These are phyloP conservation scores for Diaporthe australafricana DNA, from an alignment of 2,329 filamentous ascomycete genomes.

Conservation along the genomic window DNA sequence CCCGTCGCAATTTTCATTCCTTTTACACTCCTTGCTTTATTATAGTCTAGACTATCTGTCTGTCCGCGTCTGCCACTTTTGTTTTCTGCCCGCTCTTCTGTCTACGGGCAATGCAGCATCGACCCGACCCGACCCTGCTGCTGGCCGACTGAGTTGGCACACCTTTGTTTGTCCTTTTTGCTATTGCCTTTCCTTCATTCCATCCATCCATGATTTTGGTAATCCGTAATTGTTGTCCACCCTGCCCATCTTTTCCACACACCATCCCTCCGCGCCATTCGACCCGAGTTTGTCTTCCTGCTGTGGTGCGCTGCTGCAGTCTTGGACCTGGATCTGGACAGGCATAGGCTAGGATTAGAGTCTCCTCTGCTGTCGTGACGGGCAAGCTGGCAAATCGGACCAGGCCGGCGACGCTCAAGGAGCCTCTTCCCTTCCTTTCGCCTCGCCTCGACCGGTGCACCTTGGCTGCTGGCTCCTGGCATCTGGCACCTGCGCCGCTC, in stretches of 20 bases:
- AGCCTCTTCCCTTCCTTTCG: not conserved
- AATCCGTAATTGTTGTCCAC: slow-evolving; percentile 20
- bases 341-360: slow-evolving; percentile 2
- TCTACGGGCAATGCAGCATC: slow-evolving; percentile 25
- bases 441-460: not conserved
- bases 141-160: slow-evolving; percentile 15
- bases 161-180: not conserved
- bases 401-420: not conserved
- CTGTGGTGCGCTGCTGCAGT: not conserved
- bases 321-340: not conserved
- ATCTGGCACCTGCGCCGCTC: slow-evolving; percentile 18
- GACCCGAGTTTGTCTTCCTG: not conserved
- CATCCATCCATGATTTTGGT: slow-evolving; percentile 5
- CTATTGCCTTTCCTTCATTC: slow-evolving; percentile 5
- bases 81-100: not conserved
- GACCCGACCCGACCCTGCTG: slow-evolving; percentile 6
- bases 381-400: slow-evolving; percentile 11
- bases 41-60: slow-evolving; percentile 3
- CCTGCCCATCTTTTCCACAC: not conserved
- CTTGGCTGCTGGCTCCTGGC: slow-evolving; percentile 1
- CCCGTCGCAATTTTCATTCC: slow-evolving; percentile 13
- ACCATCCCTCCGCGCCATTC: not conserved
- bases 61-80: not conserved
- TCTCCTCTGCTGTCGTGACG: not conserved
- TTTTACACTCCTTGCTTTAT: slow-evolving; percentile 16